Percentiles rank a stretch among this genome's conserved stretches.
Conservation (phyloP, 495 filamentous ascomycete genomes). For the Podospora pseudopauciseta region DNA sequence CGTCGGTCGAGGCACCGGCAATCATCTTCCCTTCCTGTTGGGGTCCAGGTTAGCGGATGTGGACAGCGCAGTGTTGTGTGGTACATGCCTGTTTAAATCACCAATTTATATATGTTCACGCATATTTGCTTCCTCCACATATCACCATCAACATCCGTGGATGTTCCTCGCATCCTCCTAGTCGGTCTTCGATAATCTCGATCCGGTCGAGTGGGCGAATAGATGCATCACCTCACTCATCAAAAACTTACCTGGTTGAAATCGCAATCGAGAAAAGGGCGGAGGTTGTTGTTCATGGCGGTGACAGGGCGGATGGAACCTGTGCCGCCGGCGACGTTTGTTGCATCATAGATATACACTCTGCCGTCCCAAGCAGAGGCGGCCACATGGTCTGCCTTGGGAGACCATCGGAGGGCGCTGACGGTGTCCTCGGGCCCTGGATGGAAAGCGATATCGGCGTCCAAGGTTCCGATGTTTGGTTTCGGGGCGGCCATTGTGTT, state of each 20-base stretch:
- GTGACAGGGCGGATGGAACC: constrained; percentile 66
- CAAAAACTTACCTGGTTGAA: constrained; percentile 71
- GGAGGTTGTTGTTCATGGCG: constrained; percentile 65
- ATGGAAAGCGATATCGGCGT: constrained; percentile 70
- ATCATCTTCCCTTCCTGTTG: constrained; percentile 57
- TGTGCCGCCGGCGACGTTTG: constrained; percentile 51
- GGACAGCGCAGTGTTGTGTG: neutral
- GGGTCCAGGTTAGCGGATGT: neutral
- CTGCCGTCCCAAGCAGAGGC: constrained; percentile 92
- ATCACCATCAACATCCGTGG: neutral
- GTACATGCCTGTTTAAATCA: neutral
- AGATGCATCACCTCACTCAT: constrained; percentile 9
- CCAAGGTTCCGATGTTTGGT: constrained; percentile 54
- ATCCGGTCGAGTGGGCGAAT: neutral
- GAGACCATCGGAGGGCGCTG: constrained; percentile 79
- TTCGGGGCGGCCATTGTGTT: constrained; percentile 13
- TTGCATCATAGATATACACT: constrained; percentile 88
- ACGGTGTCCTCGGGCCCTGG: constrained; percentile 79
- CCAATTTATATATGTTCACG: neutral
- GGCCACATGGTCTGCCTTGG: constrained; percentile 70
- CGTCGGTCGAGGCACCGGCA: constrained; percentile 71
- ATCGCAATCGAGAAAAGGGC: constrained; percentile 70
- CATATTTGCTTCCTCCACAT: neutral
- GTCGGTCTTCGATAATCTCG: neutral
- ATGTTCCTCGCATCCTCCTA: neutral